Percentiles rank a stretch among this genome's conserved stretches.
Evolutionary conservation across 73 alveolate species (phyloP).

Genomic region (Breviolum minutum): DNA sequence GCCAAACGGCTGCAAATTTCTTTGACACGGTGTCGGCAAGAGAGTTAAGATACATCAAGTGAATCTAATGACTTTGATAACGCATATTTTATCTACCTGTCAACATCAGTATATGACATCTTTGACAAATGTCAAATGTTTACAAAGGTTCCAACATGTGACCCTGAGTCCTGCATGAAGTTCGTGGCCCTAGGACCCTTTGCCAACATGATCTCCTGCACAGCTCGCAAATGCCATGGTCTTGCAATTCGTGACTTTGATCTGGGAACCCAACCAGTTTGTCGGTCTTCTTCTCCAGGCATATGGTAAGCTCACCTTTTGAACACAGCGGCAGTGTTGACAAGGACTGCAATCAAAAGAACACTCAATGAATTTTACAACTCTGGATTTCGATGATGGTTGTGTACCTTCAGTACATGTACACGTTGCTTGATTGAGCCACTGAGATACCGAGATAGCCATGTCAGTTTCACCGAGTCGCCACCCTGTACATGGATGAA

Average conservation of each 20-base stretch:
- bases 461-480: background rate
- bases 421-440: background rate
- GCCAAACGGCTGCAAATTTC: conserved; percentile 39
- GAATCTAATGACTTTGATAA: no score
- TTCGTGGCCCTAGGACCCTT: conserved; percentile 62
- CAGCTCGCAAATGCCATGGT: background rate
- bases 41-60: no score
- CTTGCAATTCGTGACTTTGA: background rate
- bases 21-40: no score
- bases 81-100: no score
- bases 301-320: conserved; percentile 57
- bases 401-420: background rate
- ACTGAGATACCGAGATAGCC: background rate
- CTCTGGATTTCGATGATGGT: no score
- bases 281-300: conserved; percentile 93
- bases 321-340: no score
- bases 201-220: conserved; percentile 85
- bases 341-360: no score
- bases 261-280: conserved; percentile 46
- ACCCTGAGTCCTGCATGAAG: conserved; percentile 51
- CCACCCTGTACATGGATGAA: conserved; percentile 75
- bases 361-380: no score
- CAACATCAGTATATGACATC: no score
- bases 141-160: no score
- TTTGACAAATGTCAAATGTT: no score